Conservation (phyloP, 306 rosid genomes). For the Echinosophora koreensis region DNA sequence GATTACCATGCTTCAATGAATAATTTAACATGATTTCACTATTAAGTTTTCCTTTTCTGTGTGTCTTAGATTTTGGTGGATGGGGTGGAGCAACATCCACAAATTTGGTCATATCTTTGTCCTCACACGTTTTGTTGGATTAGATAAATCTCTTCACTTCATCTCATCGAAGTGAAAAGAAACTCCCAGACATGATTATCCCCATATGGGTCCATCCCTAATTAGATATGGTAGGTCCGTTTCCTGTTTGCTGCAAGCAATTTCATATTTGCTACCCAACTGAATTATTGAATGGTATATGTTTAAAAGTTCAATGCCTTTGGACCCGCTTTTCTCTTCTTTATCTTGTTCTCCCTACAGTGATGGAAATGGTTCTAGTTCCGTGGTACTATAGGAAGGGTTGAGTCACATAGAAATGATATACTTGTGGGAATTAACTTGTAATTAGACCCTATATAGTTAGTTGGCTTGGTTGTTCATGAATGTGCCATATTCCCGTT, state of each 20-base stretch:
- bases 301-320: constrained; percentile 43
- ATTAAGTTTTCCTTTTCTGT: constrained; percentile 40
- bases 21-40: constrained; percentile 41
- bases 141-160: not conserved
- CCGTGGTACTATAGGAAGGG: constrained; percentile 47
- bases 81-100: constrained; percentile 40
- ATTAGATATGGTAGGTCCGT: constrained; percentile 56
- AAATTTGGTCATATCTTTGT: constrained; percentile 45
- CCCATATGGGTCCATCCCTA: constrained; percentile 47
- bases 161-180: constrained; percentile 42
- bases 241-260: constrained; percentile 49
- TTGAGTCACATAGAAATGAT: constrained; percentile 15
- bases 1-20: constrained; percentile 47
- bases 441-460: not conserved
- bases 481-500: not conserved
- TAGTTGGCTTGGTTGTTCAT: constrained; percentile 25
- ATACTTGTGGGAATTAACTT: constrained; percentile 15
- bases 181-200: constrained; percentile 29
- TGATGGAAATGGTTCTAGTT: constrained; percentile 42
- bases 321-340: constrained; percentile 35
- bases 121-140: not conserved
- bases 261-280: constrained; percentile 36
- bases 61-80: constrained; percentile 40
- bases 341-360: constrained; percentile 41
- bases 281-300: constrained; percentile 49